phyloP scores from a whole-genome alignment of 257 asterid genomes.

The Haberlea rhodopensis region DNA sequence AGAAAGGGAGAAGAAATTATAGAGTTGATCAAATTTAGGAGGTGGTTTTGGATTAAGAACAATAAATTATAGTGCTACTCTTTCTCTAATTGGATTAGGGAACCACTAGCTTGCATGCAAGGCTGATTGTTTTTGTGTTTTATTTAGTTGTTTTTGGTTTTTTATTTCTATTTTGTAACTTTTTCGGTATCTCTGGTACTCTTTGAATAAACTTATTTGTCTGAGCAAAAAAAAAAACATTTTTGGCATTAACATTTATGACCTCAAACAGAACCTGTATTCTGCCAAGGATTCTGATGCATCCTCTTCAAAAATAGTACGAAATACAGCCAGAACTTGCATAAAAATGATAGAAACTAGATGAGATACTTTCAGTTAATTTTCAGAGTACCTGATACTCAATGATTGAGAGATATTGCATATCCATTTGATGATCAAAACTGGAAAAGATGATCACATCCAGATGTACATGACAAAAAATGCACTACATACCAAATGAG shows the following conservation, averaged over 20 bases:
- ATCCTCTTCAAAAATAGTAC: constrained; percentile 7
- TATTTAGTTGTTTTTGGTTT: too few relatives aligned
- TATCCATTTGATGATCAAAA: constrained; percentile 18
- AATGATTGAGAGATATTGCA: neutral
- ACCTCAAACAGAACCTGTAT: constrained; percentile 8
- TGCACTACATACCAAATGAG: constrained; percentile 67
- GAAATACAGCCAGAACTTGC: constrained; percentile 10
- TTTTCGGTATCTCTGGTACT: too few relatives aligned
- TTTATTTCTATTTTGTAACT: too few relatives aligned
- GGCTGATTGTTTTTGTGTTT: too few relatives aligned
- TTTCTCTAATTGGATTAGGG: too few relatives aligned
- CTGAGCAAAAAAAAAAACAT: too few relatives aligned
- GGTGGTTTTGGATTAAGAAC: too few relatives aligned
- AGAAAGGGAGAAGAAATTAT: too few relatives aligned
- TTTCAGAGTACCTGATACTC: neutral
- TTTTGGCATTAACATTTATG: neutral
- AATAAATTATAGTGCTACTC: too few relatives aligned
- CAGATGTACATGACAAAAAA: constrained; percentile 7
- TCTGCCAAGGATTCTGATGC: neutral
- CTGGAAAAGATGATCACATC: constrained; percentile 10
- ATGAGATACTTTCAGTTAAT: neutral
- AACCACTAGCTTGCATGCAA: too few relatives aligned
- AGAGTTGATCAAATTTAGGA: too few relatives aligned
- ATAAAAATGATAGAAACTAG: neutral
- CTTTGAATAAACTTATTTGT: too few relatives aligned